phyloP scores from a whole-genome alignment of 2,329 filamentous ascomycete genomes.

The Colletotrichum tanaceti region DNA sequence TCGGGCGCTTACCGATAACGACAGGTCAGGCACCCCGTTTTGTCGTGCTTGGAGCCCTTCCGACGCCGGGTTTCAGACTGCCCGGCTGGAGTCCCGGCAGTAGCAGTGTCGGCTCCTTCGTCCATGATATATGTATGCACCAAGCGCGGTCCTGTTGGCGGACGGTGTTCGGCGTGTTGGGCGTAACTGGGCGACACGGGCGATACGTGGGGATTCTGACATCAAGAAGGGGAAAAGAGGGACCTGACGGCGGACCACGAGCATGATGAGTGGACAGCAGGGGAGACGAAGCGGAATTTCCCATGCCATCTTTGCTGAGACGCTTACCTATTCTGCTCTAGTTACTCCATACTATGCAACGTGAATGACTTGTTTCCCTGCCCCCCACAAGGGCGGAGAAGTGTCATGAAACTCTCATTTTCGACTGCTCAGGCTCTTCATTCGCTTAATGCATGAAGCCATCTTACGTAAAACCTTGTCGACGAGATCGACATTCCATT shows the following conservation, averaged over 20 bases:
- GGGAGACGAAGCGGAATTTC: conserved; percentile 22
- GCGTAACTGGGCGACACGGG: conserved; percentile 21
- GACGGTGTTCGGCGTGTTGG: conserved; percentile 20
- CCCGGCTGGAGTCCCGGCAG: not conserved
- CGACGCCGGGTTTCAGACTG: conserved; percentile 30
- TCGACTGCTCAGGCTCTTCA: too few species aligned
- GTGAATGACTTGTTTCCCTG: not conserved
- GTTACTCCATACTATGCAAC: not conserved
- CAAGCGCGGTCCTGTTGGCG: not conserved
- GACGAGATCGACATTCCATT: too few species aligned
- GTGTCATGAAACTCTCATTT: not conserved
- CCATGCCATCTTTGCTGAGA: not conserved
- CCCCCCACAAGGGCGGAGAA: conserved; percentile 4
- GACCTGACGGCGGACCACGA: conserved; percentile 9
- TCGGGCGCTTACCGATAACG: conserved; percentile 38
- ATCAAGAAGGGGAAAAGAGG: conserved; percentile 31
- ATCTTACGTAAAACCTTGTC: too few species aligned
- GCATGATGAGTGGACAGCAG: conserved; percentile 17
- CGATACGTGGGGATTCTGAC: conserved; percentile 21
- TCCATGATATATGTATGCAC: not conserved
- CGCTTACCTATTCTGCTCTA: conserved; percentile 21
- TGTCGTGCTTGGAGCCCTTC: conserved; percentile 41
- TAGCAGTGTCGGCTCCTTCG: not conserved
- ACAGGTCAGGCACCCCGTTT: conserved; percentile 41
- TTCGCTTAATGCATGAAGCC: too few species aligned